phyloP scores from a whole-genome alignment of 2,329 filamentous ascomycete species.

The Fusarium brevicatenulatum region DNA sequence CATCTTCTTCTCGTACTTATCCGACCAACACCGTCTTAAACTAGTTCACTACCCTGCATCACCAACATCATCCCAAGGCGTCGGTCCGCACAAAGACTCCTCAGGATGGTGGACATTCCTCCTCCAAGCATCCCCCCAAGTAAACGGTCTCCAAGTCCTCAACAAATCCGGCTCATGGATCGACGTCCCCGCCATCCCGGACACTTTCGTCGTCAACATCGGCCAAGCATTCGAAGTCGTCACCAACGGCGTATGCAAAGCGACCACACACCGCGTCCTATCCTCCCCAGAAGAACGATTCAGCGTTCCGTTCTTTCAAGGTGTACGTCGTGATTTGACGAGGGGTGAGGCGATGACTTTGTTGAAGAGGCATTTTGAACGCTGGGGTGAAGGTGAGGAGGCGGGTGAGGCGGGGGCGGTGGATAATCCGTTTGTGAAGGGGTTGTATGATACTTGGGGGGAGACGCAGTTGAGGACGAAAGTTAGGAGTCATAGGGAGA shows the following conservation, averaged over 20 bases:
- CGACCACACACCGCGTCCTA: slow-evolving; percentile 60
- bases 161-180: slow-evolving; percentile 61
- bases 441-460: slow-evolving; percentile 64
- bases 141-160: slow-evolving; percentile 62
- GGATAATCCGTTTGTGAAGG: slow-evolving; percentile 61
- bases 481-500: slow-evolving; percentile 61
- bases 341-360: slow-evolving; percentile 54
- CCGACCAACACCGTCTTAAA: slow-evolving; percentile 68
- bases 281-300: slow-evolving; percentile 49
- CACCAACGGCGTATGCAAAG: slow-evolving; percentile 63
- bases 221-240: slow-evolving; percentile 68
- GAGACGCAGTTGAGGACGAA: slow-evolving; percentile 65
- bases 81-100: slow-evolving; percentile 71
- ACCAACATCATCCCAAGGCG: slow-evolving; percentile 56
- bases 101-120: slow-evolving; percentile 74
- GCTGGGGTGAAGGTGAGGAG: slow-evolving; percentile 39
- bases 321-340: slow-evolving; percentile 58
- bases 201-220: slow-evolving; percentile 67
- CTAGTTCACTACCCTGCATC: slow-evolving; percentile 62
- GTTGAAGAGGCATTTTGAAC: slow-evolving; percentile 52
- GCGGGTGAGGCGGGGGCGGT: slow-evolving; percentile 52
- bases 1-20: slow-evolving; percentile 63
- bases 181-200: slow-evolving; percentile 57
- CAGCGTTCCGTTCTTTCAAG: slow-evolving; percentile 61
- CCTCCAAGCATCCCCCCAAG: slow-evolving; percentile 65